Conservation (phyloP, 2,329 filamentous ascomycete genomes). For the Berkeleyomyces basicola region DNA sequence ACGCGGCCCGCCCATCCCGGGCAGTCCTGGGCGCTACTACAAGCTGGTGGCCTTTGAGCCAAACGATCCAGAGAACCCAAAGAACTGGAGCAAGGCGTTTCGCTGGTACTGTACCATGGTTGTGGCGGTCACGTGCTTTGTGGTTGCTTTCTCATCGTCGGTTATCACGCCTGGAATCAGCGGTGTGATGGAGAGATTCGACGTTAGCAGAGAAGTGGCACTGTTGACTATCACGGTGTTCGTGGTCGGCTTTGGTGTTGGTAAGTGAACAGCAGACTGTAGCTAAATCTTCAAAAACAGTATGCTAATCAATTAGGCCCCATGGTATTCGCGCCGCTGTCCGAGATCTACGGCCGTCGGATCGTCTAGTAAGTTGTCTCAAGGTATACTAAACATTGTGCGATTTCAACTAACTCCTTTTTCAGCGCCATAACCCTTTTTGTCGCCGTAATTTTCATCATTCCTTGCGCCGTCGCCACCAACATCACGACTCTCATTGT, state of each 20-base stretch:
- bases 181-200: slow-evolving; percentile 46
- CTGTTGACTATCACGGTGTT: slow-evolving; percentile 60
- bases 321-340: slow-evolving; percentile 64
- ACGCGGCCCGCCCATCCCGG: slow-evolving; percentile 23
- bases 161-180: slow-evolving; percentile 63
- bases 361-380: slow-evolving; percentile 42
- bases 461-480: slow-evolving; percentile 59
- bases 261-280: slow-evolving; percentile 22
- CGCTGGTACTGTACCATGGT: slow-evolving; percentile 83
- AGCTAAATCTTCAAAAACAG: not conserved
- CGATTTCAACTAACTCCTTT: slow-evolving; percentile 6
- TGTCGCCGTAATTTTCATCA: slow-evolving; percentile 60
- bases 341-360: slow-evolving; percentile 56
- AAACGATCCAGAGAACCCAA: slow-evolving; percentile 61
- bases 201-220: slow-evolving; percentile 54
- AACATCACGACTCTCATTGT: slow-evolving; percentile 65
- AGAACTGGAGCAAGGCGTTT: slow-evolving; percentile 64
- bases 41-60: slow-evolving; percentile 48
- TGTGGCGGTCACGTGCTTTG: slow-evolving; percentile 59
- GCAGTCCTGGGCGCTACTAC: slow-evolving; percentile 21
- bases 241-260: slow-evolving; percentile 67
- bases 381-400: not conserved
- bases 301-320: slow-evolving; percentile 32
- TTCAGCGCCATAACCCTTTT: slow-evolving; percentile 41
- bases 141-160: slow-evolving; percentile 53